A percentile compares a stretch with the other conserved stretches of the same genome.
Conservation (phyloP, 352 stramenopile species). For the Halophytophthora polymorphica region DNA sequence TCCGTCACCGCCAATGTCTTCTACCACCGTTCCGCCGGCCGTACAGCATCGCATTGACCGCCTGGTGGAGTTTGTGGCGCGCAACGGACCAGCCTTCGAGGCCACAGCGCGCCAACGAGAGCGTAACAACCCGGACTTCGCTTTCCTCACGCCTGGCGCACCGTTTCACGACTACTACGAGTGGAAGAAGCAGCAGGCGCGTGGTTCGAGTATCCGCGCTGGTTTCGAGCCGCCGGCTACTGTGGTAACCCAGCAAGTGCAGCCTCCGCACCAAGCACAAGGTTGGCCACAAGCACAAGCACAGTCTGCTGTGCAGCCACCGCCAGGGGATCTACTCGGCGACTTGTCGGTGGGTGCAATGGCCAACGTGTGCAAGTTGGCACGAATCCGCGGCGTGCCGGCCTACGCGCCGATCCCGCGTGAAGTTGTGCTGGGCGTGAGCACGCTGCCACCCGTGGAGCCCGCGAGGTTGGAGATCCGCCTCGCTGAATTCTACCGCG, state of each 20-base stretch:
- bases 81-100: conserved; percentile 59
- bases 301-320: not conserved
- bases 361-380: conserved; percentile 51
- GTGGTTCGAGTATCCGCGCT: not conserved
- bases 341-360: conserved; percentile 44
- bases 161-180: conserved; percentile 53
- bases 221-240: too few species aligned
- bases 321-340: conserved; percentile 10
- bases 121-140: conserved; percentile 52
- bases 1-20: conserved; percentile 6
- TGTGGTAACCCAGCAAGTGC: not conserved
- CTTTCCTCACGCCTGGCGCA: conserved; percentile 38
- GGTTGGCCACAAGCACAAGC: not conserved
- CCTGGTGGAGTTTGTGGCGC: conserved; percentile 55
- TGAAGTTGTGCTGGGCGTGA: conserved; percentile 31
- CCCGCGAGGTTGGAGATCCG: conserved; percentile 50
- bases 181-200: conserved; percentile 43
- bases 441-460: conserved; percentile 35
- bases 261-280: conserved; percentile 3
- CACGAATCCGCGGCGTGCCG: conserved; percentile 27
- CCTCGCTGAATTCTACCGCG: conserved; percentile 53
- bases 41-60: conserved; percentile 51
- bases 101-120: conserved; percentile 39
- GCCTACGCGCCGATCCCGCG: conserved; percentile 38
- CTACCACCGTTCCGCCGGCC: conserved; percentile 24